phyloP scores from a whole-genome alignment of 768 basidiomycete species.

The Russula brevipes region DNA sequence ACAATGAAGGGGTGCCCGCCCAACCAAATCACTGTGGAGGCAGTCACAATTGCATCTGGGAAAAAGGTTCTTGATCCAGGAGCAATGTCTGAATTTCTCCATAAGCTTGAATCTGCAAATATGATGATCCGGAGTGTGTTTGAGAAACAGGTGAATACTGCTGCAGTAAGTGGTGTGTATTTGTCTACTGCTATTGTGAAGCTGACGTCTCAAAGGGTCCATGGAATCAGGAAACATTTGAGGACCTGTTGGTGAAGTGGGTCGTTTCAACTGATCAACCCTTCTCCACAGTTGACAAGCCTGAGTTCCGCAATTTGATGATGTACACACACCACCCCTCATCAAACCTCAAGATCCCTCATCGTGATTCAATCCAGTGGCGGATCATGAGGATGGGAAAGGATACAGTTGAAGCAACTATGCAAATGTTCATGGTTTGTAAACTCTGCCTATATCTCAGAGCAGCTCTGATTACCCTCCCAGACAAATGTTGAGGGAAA shows the following conservation, averaged over 20 bases:
- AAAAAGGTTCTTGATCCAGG: not conserved
- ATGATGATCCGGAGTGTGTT: not conserved
- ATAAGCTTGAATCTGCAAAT: not conserved
- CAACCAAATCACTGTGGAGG: too few relatives aligned
- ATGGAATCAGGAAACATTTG: not conserved
- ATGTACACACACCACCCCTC: not conserved
- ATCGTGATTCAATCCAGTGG: not conserved
- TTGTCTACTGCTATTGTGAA: not conserved
- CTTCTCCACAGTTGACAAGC: not conserved
- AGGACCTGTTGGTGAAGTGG: not conserved
- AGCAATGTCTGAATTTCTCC: not conserved
- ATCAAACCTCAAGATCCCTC: not conserved
- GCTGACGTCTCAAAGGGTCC: not conserved
- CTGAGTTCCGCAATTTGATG: not conserved
- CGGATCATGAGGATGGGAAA: not conserved
- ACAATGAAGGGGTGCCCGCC: not conserved
- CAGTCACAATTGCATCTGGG: not conserved
- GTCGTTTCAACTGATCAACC: not conserved
- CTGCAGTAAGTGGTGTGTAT: not conserved
- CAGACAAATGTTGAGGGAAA: not conserved
- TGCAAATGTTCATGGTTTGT: too few relatives aligned
- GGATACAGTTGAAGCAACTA: not conserved
- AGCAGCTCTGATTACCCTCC: too few relatives aligned
- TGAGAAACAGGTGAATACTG: not conserved
- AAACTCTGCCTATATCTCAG: too few relatives aligned